Evolutionary conservation across 2,329 filamentous ascomycete genomes (phyloP).

Genomic region (Colletotrichum tabaci): DNA sequence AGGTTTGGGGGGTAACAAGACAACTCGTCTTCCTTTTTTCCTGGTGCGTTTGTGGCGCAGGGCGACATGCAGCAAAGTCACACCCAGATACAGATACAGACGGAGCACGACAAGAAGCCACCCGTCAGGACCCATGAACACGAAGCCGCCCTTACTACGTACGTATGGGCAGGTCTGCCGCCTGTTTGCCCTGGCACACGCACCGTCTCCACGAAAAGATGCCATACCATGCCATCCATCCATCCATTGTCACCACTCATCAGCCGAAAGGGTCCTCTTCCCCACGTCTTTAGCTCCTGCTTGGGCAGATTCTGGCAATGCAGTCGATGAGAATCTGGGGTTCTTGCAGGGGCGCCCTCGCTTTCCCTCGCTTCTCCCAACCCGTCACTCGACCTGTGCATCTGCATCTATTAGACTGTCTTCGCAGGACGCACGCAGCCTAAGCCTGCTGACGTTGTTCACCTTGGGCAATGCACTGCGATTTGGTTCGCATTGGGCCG

Average conservation of each 20-base stretch:
- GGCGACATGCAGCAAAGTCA: background rate
- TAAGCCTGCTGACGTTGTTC: background rate
- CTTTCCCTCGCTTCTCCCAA: background rate
- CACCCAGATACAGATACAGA: conserved; percentile 4
- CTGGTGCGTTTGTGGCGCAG: conserved; percentile 14
- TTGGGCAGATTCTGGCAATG: conserved; percentile 7
- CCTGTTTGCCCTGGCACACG: background rate
- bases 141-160: no score
- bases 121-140: background rate
- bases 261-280: conserved; percentile 8
- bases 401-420: background rate
- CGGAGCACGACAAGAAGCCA: background rate
- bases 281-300: conserved; percentile 15
- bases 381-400: background rate
- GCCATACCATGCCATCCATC: background rate
- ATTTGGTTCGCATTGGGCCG: background rate
- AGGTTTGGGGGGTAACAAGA: conserved; percentile 21
- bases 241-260: background rate
- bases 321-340: conserved; percentile 19
- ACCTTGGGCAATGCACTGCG: background rate
- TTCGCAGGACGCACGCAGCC: background rate
- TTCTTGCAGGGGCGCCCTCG: conserved; percentile 1
- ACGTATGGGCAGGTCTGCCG: background rate
- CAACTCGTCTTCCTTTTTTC: background rate
- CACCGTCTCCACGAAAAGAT: background rate